These are phyloP conservation scores for Umbelopsis vinacea DNA, from an alignment of 192 early-diverging fungal genomes.

Conservation along the genomic window DNA sequence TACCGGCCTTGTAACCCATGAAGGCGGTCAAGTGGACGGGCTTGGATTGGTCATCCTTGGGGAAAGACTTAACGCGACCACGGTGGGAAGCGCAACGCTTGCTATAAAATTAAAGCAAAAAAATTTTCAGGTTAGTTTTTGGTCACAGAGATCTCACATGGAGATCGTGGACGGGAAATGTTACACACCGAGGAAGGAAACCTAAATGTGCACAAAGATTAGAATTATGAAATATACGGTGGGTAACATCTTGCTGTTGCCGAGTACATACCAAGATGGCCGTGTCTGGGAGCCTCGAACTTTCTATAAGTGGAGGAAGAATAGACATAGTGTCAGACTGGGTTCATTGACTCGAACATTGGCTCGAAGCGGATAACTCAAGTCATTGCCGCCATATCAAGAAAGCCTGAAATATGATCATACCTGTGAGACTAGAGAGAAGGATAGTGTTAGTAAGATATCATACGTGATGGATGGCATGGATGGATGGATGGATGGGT, in stretches of 20 bases:
- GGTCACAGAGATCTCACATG: slow-evolving; percentile 40
- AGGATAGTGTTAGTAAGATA: slow-evolving; percentile 9
- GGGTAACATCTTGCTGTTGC: no score
- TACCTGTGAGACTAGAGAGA: slow-evolving; percentile 21
- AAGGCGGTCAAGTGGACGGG: slow-evolving; percentile 99
- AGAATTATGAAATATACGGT: neutral
- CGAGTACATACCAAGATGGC: slow-evolving; percentile 66
- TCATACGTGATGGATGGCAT: neutral
- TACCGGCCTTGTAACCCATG: slow-evolving; percentile 99
- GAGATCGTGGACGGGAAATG: slow-evolving; percentile 13
- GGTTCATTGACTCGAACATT: slow-evolving; percentile 21
- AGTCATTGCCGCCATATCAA: slow-evolving; percentile 13
- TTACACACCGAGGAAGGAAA: slow-evolving; percentile 25
- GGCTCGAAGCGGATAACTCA: slow-evolving; percentile 16
- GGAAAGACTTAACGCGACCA: slow-evolving; percentile 99
- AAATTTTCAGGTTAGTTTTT: slow-evolving; percentile 20
- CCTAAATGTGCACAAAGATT: slow-evolving; percentile 30
- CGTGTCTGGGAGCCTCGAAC: slow-evolving; percentile 98
- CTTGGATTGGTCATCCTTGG: slow-evolving; percentile 94
- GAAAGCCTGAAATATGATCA: slow-evolving; percentile 17
- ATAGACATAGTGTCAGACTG: slow-evolving; percentile 17
- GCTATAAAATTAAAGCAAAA: slow-evolving; percentile 33
- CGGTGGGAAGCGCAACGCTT: slow-evolving; percentile 93
- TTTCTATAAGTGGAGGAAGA: slow-evolving; percentile 83
- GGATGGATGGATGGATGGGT: slow-evolving; percentile 37